Evolutionary conservation across 2,329 filamentous ascomycete species (phyloP), one percentile per base, ranked within the genome.

Genomic region (Emergomyces pasteurianus): DNA sequence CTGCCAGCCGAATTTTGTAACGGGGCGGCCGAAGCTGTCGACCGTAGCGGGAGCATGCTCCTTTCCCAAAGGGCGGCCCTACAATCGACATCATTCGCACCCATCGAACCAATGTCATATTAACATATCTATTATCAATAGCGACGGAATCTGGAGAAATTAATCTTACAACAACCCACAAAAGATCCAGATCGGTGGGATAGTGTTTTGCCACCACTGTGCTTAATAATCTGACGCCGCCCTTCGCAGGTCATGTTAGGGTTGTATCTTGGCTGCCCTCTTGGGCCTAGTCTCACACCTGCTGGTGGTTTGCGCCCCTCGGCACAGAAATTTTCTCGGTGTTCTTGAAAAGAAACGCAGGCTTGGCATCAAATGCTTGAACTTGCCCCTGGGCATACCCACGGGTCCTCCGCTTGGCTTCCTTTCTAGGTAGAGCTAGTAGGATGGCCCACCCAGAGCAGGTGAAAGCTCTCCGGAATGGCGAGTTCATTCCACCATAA

Each of bases 221-320:
- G 49, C 49, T 38, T 38, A 36, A 21, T 54, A 36, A 54, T 23
- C 2, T 10, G 1, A 14, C 23, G 14, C 12, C 21, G 47, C 5
- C 49, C 26, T 1, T 26, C 46, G n/a, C 10, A 10, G 2, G 50
- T n/a, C 28, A 31, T 26, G n/a, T 36, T 36, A 36, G 52, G 52
- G 34, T 23, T 54, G 52, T 28, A 28, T 58, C 57, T 58, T 58
- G 57, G 57, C 57, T 58, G 42, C 57, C 57, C 40, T 26, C 34
- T 52, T 36, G n/a, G 10, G 57, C 18, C 34, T 52, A 59, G 47
- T 10, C 28, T 31, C 38, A 21, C 23, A 7, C 23, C 57, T 6
- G 57, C 42, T 12, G 21, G 26, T 23, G 21, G 31, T 31, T 58
- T 26, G 21, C 2, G 26, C 12, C 16, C 43, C 21, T 28, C 42